Percentiles rank a stretch among this genome's conserved stretches.
These are phyloP conservation scores for Phialophora tarda DNA, from an alignment of 2,329 filamentous ascomycete genomes.

Conservation along the genomic window DNA sequence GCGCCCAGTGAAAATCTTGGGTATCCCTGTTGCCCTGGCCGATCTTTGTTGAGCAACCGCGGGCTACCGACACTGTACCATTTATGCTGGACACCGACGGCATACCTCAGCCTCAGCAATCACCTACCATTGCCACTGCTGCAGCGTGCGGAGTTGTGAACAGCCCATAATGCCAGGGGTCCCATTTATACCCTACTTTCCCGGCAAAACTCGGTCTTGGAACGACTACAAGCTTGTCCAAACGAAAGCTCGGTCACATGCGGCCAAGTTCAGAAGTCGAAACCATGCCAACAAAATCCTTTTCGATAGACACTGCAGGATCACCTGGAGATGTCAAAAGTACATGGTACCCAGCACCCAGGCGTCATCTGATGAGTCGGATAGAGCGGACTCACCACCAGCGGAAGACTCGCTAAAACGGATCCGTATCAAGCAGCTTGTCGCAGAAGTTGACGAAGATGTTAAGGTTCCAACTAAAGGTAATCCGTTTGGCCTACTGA, in stretches of 20 bases:
- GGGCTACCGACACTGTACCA: too few species aligned
- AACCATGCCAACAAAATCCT: slow-evolving; percentile 7
- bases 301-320: not conserved
- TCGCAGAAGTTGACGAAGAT: not conserved
- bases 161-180: not conserved
- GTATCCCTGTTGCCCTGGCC: too few species aligned
- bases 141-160: not conserved
- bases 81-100: too few species aligned
- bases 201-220: not conserved
- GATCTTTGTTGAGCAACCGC: too few species aligned
- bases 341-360: too few species aligned
- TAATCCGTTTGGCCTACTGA: not conserved
- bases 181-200: slow-evolving; percentile 10
- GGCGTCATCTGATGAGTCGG: too few species aligned
- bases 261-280: slow-evolving; percentile 7
- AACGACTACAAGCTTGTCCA: slow-evolving; percentile 6
- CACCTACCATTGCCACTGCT: not conserved
- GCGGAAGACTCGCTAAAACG: too few species aligned
- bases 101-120: not conserved
- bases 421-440: not conserved
- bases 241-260: slow-evolving; percentile 12
- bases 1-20: too few species aligned
- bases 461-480: not conserved
- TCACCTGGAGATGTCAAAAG: not conserved
- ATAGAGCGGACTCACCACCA: too few species aligned